phyloP scores from a whole-genome alignment of 208 protist genomes.

The Phytomonas sp. region DNA sequence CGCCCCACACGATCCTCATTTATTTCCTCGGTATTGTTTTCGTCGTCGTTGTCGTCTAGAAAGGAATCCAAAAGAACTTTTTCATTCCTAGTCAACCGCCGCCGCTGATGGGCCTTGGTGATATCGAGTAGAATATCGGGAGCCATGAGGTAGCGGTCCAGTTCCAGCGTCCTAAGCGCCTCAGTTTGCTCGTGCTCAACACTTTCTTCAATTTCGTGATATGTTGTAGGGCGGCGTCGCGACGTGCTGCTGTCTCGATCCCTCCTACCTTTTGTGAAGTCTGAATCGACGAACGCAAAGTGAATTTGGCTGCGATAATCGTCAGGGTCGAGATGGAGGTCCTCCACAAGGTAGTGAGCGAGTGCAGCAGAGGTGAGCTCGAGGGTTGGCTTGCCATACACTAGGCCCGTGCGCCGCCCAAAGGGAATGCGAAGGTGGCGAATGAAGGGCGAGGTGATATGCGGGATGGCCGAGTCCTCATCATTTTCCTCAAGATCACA shows the following conservation, averaged over 20 bases:
- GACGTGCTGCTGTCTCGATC: neutral
- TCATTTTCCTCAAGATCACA: conserved; percentile 16
- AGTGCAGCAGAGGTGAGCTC: conserved; percentile 47
- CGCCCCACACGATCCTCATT: conserved; percentile 8
- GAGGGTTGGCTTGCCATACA: conserved; percentile 59
- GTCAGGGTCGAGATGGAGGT: conserved; percentile 50
- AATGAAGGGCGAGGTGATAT: conserved; percentile 53
- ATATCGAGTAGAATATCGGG: conserved; percentile 82
- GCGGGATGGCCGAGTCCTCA: conserved; percentile 21
- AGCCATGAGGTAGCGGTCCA: conserved; percentile 78
- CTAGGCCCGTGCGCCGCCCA: conserved; percentile 73
- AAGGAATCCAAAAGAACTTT: conserved; percentile 67
- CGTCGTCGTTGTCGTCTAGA: conserved; percentile 13
- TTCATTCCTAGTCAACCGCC: conserved; percentile 55
- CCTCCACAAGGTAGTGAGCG: conserved; percentile 36
- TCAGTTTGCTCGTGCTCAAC: conserved; percentile 47
- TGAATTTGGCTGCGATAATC: conserved; percentile 75
- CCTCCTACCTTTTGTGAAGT: neutral
- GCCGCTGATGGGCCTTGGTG: conserved; percentile 55
- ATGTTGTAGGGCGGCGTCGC: conserved; percentile 8
- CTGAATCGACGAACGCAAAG: conserved; percentile 34
- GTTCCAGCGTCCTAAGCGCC: conserved; percentile 51
- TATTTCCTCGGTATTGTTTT: conserved; percentile 14
- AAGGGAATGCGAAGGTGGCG: conserved; percentile 60
- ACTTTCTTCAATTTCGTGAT: conserved; percentile 34